A percentile compares a stretch with the other conserved stretches of the same genome.
phyloP scores from a whole-genome alignment of 2,329 filamentous ascomycete genomes.

The Lasiodiplodia gonubiensis region DNA sequence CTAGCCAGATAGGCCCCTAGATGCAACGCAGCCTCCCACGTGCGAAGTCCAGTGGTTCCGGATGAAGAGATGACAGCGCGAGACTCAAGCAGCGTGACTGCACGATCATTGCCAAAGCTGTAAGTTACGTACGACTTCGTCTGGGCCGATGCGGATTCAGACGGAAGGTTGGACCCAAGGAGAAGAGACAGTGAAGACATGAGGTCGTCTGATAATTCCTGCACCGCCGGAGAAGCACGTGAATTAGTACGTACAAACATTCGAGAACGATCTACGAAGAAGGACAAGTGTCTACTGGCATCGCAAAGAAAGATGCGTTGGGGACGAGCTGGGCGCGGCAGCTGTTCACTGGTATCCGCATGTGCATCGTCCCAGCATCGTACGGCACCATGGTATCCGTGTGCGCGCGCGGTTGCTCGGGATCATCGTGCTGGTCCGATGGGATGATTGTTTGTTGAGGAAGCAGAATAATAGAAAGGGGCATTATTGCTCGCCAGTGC shows the following conservation, averaged over 20 bases:
- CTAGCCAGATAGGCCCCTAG: conserved; percentile 69
- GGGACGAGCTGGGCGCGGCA: not conserved
- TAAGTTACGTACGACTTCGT: conserved; percentile 80
- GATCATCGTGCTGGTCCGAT: conserved; percentile 1
- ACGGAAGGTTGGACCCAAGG: conserved; percentile 67
- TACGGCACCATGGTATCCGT: not conserved
- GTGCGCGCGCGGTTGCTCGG: not conserved
- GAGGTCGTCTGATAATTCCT: conserved; percentile 86
- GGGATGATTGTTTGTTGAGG: conserved; percentile 1
- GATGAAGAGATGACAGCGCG: conserved; percentile 70
- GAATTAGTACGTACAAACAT: conserved; percentile 29
- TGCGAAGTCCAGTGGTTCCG: conserved; percentile 77
- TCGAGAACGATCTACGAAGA: not conserved
- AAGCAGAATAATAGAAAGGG: conserved; percentile 1
- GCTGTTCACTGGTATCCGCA: not conserved
- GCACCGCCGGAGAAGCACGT: conserved; percentile 36
- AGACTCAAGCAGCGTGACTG: conserved; percentile 71
- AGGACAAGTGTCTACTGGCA: conserved; percentile 14
- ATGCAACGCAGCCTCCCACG: conserved; percentile 81
- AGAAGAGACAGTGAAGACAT: conserved; percentile 71
- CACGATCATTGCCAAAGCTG: conserved; percentile 43
- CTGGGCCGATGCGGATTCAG: conserved; percentile 70
- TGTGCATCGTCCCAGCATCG: conserved; percentile 6
- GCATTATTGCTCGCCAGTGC: not conserved
- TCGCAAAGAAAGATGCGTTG: conserved; percentile 7